Evolutionary conservation across 345 rosid genomes (phyloP), one percentile per base, ranked within the genome.

Genomic region (Atalantia buxifolia): DNA sequence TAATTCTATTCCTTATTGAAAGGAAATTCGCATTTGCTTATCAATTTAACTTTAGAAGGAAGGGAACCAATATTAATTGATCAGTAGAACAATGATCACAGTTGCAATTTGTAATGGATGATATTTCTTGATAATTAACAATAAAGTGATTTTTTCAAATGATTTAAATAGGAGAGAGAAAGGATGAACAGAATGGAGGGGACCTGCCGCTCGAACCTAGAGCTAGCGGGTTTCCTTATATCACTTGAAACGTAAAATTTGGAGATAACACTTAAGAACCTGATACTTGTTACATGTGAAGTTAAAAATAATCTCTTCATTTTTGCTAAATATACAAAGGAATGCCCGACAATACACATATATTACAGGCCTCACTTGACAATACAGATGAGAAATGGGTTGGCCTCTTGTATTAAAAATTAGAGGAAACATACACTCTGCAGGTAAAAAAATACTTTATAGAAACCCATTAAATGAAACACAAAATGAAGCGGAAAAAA

Each of bases 291-390:
- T 28, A 60, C 53, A 30, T 55, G 69, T 5, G 57, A 56, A 60
- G 25, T 1, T 24, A 45, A 45, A 50, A 24, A 7, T 73, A 13
- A 42, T 25, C 22, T 5, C 5, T 13, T 19, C 27, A 19, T 40
- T 19, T 74, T 28, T 24, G n/a, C 59, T 65, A 70, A 62, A 75
- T 78, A 69, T 83, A 83, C 85, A 79, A 72, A 79, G 78, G 56
- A 50, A 67, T 66, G 60, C 74, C 63, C n/a, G 64, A 71, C 21
- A 66, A 66, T 76, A 72, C 85, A 76, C 83, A 79, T 45, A 66
- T 48, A 72, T 71, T 82, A 76, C 77, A 82, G 28, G 77, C 71
- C 75, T 76, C 33, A 60, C 7, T 53, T 19, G 56, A 53, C 18
- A 24, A 61, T 66, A 65, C 77, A 82, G 45, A 55, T 25, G 22